Base-by-base conservation (phyloP, 2,329 filamentous ascomycete species). In the Neonectria magnoliae region DNA sequence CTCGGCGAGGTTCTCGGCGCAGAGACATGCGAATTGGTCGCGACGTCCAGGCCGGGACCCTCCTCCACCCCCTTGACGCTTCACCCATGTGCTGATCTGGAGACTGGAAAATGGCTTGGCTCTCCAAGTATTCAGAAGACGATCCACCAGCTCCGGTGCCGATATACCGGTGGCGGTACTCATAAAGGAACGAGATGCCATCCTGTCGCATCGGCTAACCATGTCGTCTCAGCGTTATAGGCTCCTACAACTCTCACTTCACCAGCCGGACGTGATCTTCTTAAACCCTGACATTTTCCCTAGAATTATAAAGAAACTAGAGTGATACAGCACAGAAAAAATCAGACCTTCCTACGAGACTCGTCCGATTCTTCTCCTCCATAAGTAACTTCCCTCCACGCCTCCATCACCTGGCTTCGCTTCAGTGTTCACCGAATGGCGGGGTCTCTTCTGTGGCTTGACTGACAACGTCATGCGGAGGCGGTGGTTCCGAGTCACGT, bases 1-100 rank as follows among this genome's bases (percentile, higher is more conserved):
- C 62, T 73, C 71, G 71, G 71, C 66, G 54, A 53, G 65, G 69
- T 60, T 70, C 62, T 74, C 72, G 72, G 71, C 55, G 62, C 44
- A 73, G 70, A 50, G 61, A 61, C 57, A 44, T 55, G 52, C 57
- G 53, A 58, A 42, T 44, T 14, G 45, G 57, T 57, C 10, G 47
- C 47, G 44, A 51, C 52, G 56, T 54, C 48, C 42, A 38, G 57
- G 41, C 63, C 50, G 60, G 58, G 55, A 47, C 50, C 14, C 10
- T 51, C 52, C 60, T 47, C 58, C 51, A 47, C 52, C 47, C 57
- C 14, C 36, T 38, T 38, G 14, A 38, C 36, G 33, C 38, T 31
- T 14, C 36, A 60, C n/a, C 31, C 52, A 42, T 45, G 53, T 5
- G 29, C 14, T 33, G 20, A 31, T 9, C 27, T 25, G 16, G 14